Base-by-base conservation (phyloP, 495 filamentous ascomycete genomes). In the Lindgomyces ingoldianus region DNA sequence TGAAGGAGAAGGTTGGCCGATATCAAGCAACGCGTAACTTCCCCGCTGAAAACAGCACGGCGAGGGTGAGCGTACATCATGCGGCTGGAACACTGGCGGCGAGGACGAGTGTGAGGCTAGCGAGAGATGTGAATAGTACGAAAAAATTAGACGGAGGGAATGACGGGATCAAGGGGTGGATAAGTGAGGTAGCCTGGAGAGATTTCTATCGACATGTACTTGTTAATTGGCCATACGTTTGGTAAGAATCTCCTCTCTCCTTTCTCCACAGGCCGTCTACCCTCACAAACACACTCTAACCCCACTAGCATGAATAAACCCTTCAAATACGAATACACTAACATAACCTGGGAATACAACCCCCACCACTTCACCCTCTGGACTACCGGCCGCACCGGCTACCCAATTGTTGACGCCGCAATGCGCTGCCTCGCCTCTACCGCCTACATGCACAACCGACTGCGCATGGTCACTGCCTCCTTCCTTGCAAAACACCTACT, bases 191-290 rank as follows among this genome's bases (percentile, higher is more conserved):
- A 0, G 92, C 90, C 0, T 95, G 92, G 93, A 80, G 92, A 9
- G 92, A 96, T 69, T 97, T 96, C 71, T 96, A 96, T 75, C 89
- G 89, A 63, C 91, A 96, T 73, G 89, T 96, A 3, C 78, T 96
- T 14, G 88, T 84, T 2, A 79, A 93, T 59, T 96, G 90, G 90
- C 93, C 93, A 3, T 94, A 91, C 65, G 83, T 95, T 33, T 93
- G 91, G 89, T 91, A 74, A 16, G 9, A 30, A 30, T 33, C 52
- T 56, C 25, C 24, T 48, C 2, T 30, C 18, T 26, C 14, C 22
- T 44, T 9, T 26, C 19, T 55, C 11, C 30, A 14, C 29, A 36
- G 24, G 1, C 16, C 12, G 0, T 36, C 11, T 47, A 26, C 39
- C 0, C 22, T 12, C 42, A 11, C 19, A 50, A 14, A 22, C 12